Evolutionary conservation across 192 early-diverging fungal species (phyloP).

Genomic region (Entophlyctis helioformis): DNA sequence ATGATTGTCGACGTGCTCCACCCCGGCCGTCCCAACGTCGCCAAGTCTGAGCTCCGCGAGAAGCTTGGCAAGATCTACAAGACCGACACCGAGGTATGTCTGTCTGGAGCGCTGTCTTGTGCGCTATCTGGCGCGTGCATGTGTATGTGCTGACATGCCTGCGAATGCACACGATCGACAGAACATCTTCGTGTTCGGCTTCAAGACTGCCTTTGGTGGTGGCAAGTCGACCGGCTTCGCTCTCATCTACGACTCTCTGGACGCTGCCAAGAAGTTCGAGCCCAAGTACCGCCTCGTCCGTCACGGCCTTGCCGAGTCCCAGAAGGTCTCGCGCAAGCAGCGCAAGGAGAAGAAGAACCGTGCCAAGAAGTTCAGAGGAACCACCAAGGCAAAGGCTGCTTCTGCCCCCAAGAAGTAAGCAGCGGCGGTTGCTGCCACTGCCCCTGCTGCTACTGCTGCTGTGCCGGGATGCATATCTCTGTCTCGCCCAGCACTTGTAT

Average conservation of each 20-base stretch:
- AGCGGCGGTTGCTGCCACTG: constrained; percentile 51
- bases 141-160: no score
- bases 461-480: no score
- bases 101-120: no score
- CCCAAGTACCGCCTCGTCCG: constrained; percentile 93
- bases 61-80: constrained; percentile 95
- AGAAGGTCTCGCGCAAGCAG: constrained; percentile 85
- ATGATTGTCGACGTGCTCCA: constrained; percentile 95
- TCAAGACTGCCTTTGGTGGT: constrained; percentile 94
- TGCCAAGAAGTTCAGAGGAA: constrained; percentile 95
- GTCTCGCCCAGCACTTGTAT: no score
- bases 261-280: constrained; percentile 95
- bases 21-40: constrained; percentile 84
- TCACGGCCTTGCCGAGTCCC: constrained; percentile 54
- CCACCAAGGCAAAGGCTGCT: constrained; percentile 67
- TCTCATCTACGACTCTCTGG: constrained; percentile 90
- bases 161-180: no score
- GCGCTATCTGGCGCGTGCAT: no score
- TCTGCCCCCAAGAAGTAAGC: constrained; percentile 63
- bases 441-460: no score
- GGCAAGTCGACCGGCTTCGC: constrained; percentile 92
- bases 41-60: constrained; percentile 85
- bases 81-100: constrained; percentile 59
- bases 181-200: constrained; percentile 83
- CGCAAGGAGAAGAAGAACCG: constrained; percentile 99